Evolutionary conservation across 1,284 basidiomycete genomes (phyloP), one percentile per base, ranked within the genome.

Genomic region (Bjerkandera adusta): DNA sequence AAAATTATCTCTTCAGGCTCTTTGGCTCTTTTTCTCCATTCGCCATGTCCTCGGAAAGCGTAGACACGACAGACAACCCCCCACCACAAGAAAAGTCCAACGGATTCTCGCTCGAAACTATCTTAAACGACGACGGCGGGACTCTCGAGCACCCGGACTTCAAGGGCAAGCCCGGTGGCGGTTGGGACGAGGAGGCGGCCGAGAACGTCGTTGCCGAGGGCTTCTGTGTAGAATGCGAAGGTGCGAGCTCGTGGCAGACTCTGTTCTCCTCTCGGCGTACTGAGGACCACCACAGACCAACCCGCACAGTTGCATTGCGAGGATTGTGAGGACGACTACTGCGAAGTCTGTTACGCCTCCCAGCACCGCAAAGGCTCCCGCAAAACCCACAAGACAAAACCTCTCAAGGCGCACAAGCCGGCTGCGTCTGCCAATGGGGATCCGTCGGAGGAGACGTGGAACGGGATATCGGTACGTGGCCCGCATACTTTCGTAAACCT

Each of bases 181-280:
- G 79, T 7, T 84, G 79, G 81, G 83, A 88, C 49, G 83, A 88
- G 54, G 84, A 85, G 57, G 66, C 68, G 3, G 60, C 52, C 1
- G 72, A 75, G 47, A 68, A 64, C 30, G 70, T 73, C 10, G 68
- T 69, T 5, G 67, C 70, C 5, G 81, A 87, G 46, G 88, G 87
- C 0, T 87, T 72, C 58, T 91, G 88, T 54, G 65, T 89, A 44
- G 88, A 91, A 62, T 91, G 88, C 60, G 88, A 90, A 79, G 88
- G 88, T 89, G 48, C 20, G 43, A 18, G 30, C n/a, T 11, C 21
- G 36, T 38, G 20, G 11, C 21, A 43, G 15, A 34, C 25, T 36
- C n/a, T 43, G 35, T n/a, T n/a, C n/a, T n/a, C n/a, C n/a, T n/a
- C n/a, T n/a, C n/a, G n/a, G 34, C 27, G 4, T 29, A 12, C 16